Evolutionary conservation across 2,329 filamentous ascomycete species (phyloP).

Genomic region (Ilyonectria sp.): DNA sequence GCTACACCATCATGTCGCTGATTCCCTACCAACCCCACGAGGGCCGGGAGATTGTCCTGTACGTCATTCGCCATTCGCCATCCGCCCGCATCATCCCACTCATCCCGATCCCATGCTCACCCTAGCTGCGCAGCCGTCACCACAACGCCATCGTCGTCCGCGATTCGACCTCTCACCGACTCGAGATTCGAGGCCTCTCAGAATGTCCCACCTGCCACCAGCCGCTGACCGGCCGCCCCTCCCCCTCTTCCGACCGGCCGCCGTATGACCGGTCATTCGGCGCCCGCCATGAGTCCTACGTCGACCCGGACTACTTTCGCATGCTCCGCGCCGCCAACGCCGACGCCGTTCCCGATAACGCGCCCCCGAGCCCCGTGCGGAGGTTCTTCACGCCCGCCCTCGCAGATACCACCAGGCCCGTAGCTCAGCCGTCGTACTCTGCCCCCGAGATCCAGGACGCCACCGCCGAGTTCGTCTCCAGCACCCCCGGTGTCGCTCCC

Average conservation of each 20-base stretch:
- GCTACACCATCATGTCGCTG: constrained; percentile 69
- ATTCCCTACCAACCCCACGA: constrained; percentile 83
- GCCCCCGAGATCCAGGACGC: constrained; percentile 46
- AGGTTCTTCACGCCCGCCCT: constrained; percentile 65
- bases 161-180: constrained; percentile 86
- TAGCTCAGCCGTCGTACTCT: constrained; percentile 33
- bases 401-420: constrained; percentile 32
- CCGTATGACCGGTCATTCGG: constrained; percentile 62
- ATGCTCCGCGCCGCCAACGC: constrained; percentile 79
- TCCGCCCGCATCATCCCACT: constrained; percentile 21
- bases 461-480: constrained; percentile 67
- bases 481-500: constrained; percentile 64
- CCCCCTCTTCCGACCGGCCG: constrained; percentile 63
- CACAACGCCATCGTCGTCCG: constrained; percentile 93
- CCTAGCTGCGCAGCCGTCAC: constrained; percentile 77
- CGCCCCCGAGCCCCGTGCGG: constrained; percentile 68
- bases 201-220: constrained; percentile 95
- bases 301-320: constrained; percentile 94
- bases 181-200: constrained; percentile 83
- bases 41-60: constrained; percentile 86
- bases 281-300: constrained; percentile 74
- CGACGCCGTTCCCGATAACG: constrained; percentile 62
- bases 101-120: constrained; percentile 25
- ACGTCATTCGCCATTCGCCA: constrained; percentile 57
- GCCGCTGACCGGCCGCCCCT: constrained; percentile 65